phyloP scores from a whole-genome alignment of 2,329 filamentous ascomycete species.

The Calonectria pseudoreteaudii region DNA sequence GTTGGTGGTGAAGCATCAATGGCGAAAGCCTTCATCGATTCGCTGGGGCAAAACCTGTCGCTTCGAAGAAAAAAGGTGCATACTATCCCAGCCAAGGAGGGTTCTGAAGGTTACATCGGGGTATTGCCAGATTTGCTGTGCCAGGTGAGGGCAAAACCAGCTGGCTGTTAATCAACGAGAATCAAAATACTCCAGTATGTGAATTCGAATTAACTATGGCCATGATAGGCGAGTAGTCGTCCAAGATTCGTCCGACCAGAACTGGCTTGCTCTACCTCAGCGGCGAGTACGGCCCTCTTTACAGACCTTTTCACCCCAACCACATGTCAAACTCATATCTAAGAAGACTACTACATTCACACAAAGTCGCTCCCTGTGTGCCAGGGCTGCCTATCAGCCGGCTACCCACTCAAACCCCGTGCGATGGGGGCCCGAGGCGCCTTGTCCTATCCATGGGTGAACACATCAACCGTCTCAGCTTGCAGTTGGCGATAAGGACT shows the following conservation, averaged over 20 bases:
- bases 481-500: conserved; percentile 7
- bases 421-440: conserved; percentile 9
- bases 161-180: not conserved
- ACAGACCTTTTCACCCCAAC: not conserved
- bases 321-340: not conserved
- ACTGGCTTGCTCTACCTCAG: not conserved
- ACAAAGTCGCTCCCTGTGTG: conserved; percentile 23
- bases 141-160: not conserved
- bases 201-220: not conserved
- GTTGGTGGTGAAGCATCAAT: conserved; percentile 1
- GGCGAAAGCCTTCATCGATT: conserved; percentile 9
- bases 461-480: not conserved
- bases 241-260: not conserved
- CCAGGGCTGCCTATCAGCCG: conserved; percentile 14
- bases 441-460: not conserved
- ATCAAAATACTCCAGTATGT: not conserved
- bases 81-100: not conserved
- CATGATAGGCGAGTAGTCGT: not conserved
- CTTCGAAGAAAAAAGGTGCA: not conserved
- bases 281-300: not conserved
- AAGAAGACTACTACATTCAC: not conserved
- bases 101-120: not conserved
- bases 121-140: not conserved
- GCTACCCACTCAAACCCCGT: conserved; percentile 14
- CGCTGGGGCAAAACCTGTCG: not conserved